These are phyloP conservation scores for Ceratocystis colombiana DNA, from an alignment of 2,329 filamentous ascomycete genomes.

Conservation along the genomic window DNA sequence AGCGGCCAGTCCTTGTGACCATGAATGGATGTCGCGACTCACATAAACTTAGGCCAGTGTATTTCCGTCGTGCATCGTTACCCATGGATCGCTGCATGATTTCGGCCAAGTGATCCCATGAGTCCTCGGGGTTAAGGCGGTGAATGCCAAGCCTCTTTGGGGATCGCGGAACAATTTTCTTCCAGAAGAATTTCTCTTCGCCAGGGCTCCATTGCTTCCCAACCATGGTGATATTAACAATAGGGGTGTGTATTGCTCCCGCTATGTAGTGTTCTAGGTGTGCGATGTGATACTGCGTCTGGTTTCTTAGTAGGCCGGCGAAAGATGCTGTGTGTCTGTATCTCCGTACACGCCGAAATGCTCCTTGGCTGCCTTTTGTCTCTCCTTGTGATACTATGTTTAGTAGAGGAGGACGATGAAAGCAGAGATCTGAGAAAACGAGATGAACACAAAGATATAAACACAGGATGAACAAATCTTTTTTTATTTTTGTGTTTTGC, in stretches of 20 bases:
- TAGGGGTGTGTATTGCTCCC: not conserved
- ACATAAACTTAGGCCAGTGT: conserved; percentile 37
- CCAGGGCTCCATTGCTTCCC: conserved; percentile 41
- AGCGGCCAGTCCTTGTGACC: not conserved
- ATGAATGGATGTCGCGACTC: conserved; percentile 27
- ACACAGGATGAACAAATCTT: not conserved
- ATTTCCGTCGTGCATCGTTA: conserved; percentile 33
- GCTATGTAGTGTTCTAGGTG: not conserved
- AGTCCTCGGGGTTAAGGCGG: conserved; percentile 28
- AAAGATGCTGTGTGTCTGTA: too few species aligned
- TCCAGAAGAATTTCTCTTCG: conserved; percentile 45
- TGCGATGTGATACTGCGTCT: not conserved
- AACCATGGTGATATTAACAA: conserved; percentile 34
- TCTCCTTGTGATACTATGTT: not conserved
- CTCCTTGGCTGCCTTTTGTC: not conserved
- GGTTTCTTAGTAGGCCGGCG: not conserved
- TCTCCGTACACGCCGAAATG: too few species aligned
- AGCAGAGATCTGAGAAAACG: not conserved
- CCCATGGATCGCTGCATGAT: conserved; percentile 36
- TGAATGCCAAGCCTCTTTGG: conserved; percentile 31
- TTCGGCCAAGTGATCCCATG: conserved; percentile 35
- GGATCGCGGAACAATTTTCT: conserved; percentile 34
- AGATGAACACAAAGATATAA: conserved; percentile 2
- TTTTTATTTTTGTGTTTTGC: not conserved
- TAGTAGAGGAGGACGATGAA: not conserved